Evolutionary conservation across 1,284 basidiomycete species (phyloP), one percentile per base, ranked within the genome.

Genomic region (Termitomyces sp.): DNA sequence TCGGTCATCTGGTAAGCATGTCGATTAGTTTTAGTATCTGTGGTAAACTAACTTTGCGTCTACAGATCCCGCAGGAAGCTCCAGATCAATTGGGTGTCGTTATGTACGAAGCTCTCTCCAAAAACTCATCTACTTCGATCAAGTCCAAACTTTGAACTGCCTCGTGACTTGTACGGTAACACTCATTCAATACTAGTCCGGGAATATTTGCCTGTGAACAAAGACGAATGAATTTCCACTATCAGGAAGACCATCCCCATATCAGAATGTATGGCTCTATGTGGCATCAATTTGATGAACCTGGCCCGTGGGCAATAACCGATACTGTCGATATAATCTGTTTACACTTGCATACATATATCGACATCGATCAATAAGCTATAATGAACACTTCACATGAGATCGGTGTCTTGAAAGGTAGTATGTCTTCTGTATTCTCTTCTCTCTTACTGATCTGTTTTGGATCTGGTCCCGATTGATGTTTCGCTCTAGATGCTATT

Each of bases 1-100:
- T 72, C 8, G 80, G 80, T 1, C 79, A 81, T 62, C 53, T 80
- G 69, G 80, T 80, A 50, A 19, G n/a, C n/a, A n/a, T n/a, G 69
- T 66, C 19, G 16, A 49, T 9, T 18, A 21, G 11, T 49, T 13
- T 31, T 18, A 10, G 13, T 41, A 33, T 21, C 4, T 3, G 21
- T 4, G 7, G 19, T 26, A n/a, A 28, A 11, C 28, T 13, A 18
- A 42, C n/a, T 40, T 19, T 1, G 10, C 6, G 8, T 14, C 6
- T 44, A 18, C 37, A 64, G 63, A 50, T 64, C 13, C 60, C 60
- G 1, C 63, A 64, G 30, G 63, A 64, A 49, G 57, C 57, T 18
- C 63, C 63, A 14, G 62, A 64, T 8, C 31, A 47, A 35, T 49
- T 62, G 1, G 62, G 59, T 33, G 47, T 30, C n/a, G 54, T 54